Conservation (phyloP, 2,329 filamentous ascomycete species). For the Colletotrichum sp. region DNA sequence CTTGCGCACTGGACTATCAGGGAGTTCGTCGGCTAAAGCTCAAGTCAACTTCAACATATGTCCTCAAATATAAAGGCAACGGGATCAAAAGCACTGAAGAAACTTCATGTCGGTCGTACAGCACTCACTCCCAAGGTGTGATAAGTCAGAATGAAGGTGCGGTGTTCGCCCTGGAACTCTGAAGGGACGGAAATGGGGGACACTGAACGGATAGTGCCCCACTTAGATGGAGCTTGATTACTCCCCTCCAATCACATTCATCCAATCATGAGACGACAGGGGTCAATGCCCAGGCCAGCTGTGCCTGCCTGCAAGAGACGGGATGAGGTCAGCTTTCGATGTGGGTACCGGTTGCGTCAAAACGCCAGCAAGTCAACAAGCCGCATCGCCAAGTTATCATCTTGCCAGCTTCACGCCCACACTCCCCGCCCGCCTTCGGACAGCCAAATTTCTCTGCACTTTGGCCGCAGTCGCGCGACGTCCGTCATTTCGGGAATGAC, state of each 20-base stretch:
- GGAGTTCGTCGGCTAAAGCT: neutral
- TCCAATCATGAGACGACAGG: neutral
- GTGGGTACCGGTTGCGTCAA: neutral
- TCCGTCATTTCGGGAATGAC: neutral
- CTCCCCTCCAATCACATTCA: neutral
- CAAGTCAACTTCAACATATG: rapidly evolving
- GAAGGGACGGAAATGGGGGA: neutral
- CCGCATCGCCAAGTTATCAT: neutral
- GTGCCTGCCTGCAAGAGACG: neutral
- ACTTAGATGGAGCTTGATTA: neutral
- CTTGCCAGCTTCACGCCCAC: neutral
- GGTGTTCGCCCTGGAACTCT: neutral
- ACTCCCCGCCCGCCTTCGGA: neutral
- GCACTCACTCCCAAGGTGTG: neutral
- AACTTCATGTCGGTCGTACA: neutral
- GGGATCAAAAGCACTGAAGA: rapidly evolving
- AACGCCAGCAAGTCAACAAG: neutral
- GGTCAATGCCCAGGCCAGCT: neutral
- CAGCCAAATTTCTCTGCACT: neutral
- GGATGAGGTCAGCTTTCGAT: constrained; percentile 9
- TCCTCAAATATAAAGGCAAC: rapidly evolving
- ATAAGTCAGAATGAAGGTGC: neutral
- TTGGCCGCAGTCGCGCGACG: neutral
- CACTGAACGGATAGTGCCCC: neutral
- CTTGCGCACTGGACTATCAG: neutral